phyloP scores from a whole-genome alignment of 805 yeast genomes.

The Metschnikowia lunata region DNA sequence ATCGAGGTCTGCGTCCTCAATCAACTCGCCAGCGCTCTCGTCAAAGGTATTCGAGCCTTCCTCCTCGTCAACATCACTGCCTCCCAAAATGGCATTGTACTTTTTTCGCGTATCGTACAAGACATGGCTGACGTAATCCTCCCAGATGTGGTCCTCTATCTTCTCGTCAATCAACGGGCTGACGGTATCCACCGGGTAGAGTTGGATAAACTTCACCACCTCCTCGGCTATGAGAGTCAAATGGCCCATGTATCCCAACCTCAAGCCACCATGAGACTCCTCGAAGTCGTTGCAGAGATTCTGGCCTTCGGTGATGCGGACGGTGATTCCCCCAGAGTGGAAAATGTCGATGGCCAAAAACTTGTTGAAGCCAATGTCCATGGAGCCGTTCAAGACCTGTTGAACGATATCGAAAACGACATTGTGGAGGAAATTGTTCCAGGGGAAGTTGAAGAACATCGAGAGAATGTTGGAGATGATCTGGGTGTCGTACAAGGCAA shows the following conservation, averaged over 20 bases:
- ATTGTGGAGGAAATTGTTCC: slow-evolving; percentile 46
- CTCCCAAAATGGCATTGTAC: slow-evolving; percentile 91
- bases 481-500: slow-evolving; percentile 40
- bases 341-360: slow-evolving; percentile 55
- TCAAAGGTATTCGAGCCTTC: slow-evolving; percentile 20
- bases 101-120: slow-evolving; percentile 87
- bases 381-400: slow-evolving; percentile 44
- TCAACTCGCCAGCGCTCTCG: slow-evolving; percentile 36
- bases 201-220: slow-evolving; percentile 28
- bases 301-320: slow-evolving; percentile 43
- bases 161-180: slow-evolving; percentile 36
- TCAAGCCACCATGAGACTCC: slow-evolving; percentile 22
- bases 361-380: slow-evolving; percentile 47
- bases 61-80: slow-evolving; percentile 44
- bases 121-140: slow-evolving; percentile 73
- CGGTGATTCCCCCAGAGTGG: slow-evolving; percentile 41
- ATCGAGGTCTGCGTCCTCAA: slow-evolving; percentile 31
- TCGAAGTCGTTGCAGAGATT: slow-evolving; percentile 30
- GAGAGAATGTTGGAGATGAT: slow-evolving; percentile 37
- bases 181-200: slow-evolving; percentile 37
- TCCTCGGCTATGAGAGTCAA: slow-evolving; percentile 31
- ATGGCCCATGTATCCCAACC: slow-evolving; percentile 31
- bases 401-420: slow-evolving; percentile 46
- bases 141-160: slow-evolving; percentile 57
- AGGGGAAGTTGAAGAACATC: slow-evolving; percentile 44